Evolutionary conservation across 495 filamentous ascomycete genomes (phyloP), one percentile per base, ranked within the genome.

Genomic region (Parathielavia appendiculata): DNA sequence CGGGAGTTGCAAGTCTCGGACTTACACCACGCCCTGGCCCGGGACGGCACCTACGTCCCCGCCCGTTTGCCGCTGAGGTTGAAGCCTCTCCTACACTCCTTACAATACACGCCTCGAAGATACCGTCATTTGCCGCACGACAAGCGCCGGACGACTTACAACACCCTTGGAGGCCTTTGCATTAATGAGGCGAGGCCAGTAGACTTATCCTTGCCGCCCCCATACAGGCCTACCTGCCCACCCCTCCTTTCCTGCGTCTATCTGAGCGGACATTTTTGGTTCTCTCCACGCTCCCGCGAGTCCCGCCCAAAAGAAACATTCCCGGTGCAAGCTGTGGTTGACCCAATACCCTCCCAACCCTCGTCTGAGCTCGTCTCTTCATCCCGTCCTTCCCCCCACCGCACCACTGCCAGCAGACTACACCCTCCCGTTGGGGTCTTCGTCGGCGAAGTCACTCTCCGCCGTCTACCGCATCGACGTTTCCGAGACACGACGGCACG

Each of bases 201-300:
- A 66, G 13, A 60, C 61, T 63, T 50, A 46, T 65, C 62, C 63
- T 58, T 70, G 68, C 64, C 64, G 68, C 66, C 63, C 66, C 69
- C 64, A 63, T 69, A 63, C 64, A 57, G 57, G 38, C 51, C 48
- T 57, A 40, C 58, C 50, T 51, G 57, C 46, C 45, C 51, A 39
- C 59, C 50, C 53, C 50, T 50, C 48, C 46, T 49, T 45, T 63
- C 69, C 68, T 69, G 68, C 73, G 68, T 72, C 66, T 65, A 65
- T 6, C 26, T 30, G 6, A 3, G 2, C 57, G 65, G 63, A 71
- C 69, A 69, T 66, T 64, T 67, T 65, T 71, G 66, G 63, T 62
- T 69, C 59, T 60, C 48, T 23, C 26, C 26, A 30, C 26, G 26
- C 6, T 30, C 26, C 26, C 26, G 26, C 26, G 26, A 30, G 26